Conservation (phyloP, 2,329 filamentous ascomycete species). For the Orbilia brochopaga region DNA sequence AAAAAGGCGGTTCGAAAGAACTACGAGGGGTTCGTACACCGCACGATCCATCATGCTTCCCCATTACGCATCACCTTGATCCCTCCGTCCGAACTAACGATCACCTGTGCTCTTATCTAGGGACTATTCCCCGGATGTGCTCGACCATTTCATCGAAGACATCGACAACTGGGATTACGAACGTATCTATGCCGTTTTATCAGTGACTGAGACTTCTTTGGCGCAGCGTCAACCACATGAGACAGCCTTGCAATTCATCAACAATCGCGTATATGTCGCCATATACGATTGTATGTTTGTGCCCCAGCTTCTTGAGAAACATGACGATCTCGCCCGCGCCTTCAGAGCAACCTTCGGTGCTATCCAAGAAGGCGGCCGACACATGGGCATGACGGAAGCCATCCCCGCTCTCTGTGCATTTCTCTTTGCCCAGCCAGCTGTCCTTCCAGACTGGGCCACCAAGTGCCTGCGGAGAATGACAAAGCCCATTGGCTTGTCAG, state of each 20-base stretch:
- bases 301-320: conserved; percentile 31
- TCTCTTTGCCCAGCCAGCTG: conserved; percentile 52
- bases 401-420: conserved; percentile 53
- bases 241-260: conserved; percentile 30
- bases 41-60: neutral
- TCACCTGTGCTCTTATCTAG: neutral
- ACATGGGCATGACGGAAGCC: conserved; percentile 53
- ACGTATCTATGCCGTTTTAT: conserved; percentile 29
- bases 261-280: conserved; percentile 44
- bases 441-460: conserved; percentile 51
- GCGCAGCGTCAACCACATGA: conserved; percentile 17
- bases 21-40: conserved; percentile 51
- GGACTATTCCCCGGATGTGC: conserved; percentile 37
- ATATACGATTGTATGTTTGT: conserved; percentile 49
- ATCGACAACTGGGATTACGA: conserved; percentile 44
- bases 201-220: conserved; percentile 22
- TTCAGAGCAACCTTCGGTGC: conserved; percentile 51
- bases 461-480: conserved; percentile 52
- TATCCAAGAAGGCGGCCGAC: conserved; percentile 51
- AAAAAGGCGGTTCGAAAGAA: conserved; percentile 53
- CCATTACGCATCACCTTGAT: neutral
- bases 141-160: conserved; percentile 43
- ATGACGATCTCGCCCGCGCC: conserved; percentile 48
- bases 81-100: conserved; percentile 16
- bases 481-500: conserved; percentile 44